Percentiles rank a stretch among this genome's conserved stretches.
phyloP scores from a whole-genome alignment of 2,329 filamentous ascomycete genomes.

The Aspergillus neoniger region DNA sequence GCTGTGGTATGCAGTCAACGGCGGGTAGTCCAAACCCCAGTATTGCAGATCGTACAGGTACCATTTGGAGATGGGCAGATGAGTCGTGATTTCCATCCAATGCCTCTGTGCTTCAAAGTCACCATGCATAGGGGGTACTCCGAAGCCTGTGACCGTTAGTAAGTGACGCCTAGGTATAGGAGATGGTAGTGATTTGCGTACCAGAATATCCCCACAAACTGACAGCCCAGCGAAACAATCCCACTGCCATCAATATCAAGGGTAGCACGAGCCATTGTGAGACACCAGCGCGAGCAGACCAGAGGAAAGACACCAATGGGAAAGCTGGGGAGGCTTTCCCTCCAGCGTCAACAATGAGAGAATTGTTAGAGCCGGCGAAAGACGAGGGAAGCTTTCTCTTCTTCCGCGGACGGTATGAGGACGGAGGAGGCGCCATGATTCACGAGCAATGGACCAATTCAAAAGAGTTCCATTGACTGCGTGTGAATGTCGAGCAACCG shows the following conservation, averaged over 20 bases:
- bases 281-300: slow-evolving; percentile 77
- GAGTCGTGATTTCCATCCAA: slow-evolving; percentile 96
- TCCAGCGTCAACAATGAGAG: slow-evolving; percentile 46
- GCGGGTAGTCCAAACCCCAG: slow-evolving; percentile 98
- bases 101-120: slow-evolving; percentile 98
- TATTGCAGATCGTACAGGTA: slow-evolving; percentile 96
- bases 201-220: slow-evolving; percentile 95
- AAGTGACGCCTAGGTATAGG: not conserved
- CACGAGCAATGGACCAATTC: slow-evolving; percentile 15
- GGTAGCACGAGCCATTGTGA: slow-evolving; percentile 94
- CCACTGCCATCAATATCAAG: slow-evolving; percentile 83
- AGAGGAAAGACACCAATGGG: slow-evolving; percentile 89
- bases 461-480: slow-evolving; percentile 26
- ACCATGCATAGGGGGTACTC: slow-evolving; percentile 85
- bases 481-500: not conserved
- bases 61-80: slow-evolving; percentile 90
- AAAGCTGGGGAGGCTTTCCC: slow-evolving; percentile 68
- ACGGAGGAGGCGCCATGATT: slow-evolving; percentile 33
- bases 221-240: slow-evolving; percentile 89
- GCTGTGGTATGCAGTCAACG: slow-evolving; percentile 96
- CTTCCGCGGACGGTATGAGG: slow-evolving; percentile 48
- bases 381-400: slow-evolving; percentile 43
- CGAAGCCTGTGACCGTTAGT: slow-evolving; percentile 59
- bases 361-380: slow-evolving; percentile 42
- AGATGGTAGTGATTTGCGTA: slow-evolving; percentile 41